Conservation (phyloP, 148 eudicot species). For the Amaranthus palmeri region DNA sequence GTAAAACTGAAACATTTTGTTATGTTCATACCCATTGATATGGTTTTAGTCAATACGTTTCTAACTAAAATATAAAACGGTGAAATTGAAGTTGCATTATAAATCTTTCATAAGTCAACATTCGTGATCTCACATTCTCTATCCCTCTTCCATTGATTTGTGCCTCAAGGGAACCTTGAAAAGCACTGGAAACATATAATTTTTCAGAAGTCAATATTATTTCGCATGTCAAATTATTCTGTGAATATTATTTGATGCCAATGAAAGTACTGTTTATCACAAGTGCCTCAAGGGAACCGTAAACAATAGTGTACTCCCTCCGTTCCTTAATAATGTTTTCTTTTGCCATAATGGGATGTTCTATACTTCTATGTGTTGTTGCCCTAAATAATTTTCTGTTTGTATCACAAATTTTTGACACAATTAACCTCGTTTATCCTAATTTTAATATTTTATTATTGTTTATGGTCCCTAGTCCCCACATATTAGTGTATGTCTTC, state of each 20-base stretch:
- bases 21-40: background rate
- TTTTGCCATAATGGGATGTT: too few relatives aligned
- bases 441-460: too few relatives aligned
- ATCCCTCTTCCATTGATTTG: background rate
- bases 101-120: background rate
- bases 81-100: background rate
- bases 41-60: background rate
- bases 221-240: background rate
- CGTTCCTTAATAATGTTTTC: too few relatives aligned
- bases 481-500: too few relatives aligned
- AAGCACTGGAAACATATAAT: background rate
- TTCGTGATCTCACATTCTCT: background rate
- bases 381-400: too few relatives aligned
- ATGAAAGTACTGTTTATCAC: background rate
- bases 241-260: background rate
- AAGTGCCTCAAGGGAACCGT: too few relatives aligned
- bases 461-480: too few relatives aligned
- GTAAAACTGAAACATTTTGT: background rate
- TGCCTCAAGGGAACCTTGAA: background rate
- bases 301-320: too few relatives aligned
- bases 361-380: too few relatives aligned
- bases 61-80: too few relatives aligned
- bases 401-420: too few relatives aligned
- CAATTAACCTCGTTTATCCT: too few relatives aligned
- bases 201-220: background rate